Evolutionary conservation across 352 stramenopile genomes (phyloP).

Genomic region (Blastocystis sp.): DNA sequence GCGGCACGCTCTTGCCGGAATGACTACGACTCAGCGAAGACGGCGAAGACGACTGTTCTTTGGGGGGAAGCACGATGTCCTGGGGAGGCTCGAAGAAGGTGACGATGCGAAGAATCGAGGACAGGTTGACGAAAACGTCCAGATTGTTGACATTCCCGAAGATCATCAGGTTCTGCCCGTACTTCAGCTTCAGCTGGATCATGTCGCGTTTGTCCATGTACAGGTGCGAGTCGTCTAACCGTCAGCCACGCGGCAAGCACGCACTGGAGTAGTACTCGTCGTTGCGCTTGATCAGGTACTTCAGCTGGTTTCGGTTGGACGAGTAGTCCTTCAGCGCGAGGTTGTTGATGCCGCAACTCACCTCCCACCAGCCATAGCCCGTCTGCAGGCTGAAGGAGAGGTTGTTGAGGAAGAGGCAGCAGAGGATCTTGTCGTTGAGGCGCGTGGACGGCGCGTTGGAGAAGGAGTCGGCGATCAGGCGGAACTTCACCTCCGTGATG

Average conservation of each 20-base stretch:
- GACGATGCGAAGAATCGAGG: constrained; percentile 53
- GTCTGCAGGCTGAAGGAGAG: constrained; percentile 22
- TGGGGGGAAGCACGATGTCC: background rate
- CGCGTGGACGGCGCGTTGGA: background rate
- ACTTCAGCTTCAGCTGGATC: constrained; percentile 53
- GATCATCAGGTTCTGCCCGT: constrained; percentile 48
- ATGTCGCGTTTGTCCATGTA: constrained; percentile 56
- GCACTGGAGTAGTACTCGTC: constrained; percentile 34
- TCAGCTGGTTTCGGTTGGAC: constrained; percentile 12
- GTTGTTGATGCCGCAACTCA: constrained; percentile 20
- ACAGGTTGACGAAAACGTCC: constrained; percentile 29
- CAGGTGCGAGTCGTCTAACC: constrained; percentile 14
- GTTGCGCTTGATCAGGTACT: constrained; percentile 41
- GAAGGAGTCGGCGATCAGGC: constrained; percentile 19
- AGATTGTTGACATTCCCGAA: constrained; percentile 57
- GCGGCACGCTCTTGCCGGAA: constrained; percentile 6
- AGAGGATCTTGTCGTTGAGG: constrained; percentile 11
- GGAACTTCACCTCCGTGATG: constrained; percentile 50
- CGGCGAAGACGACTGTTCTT: background rate
- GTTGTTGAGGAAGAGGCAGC: constrained; percentile 55
- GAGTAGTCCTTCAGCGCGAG: constrained; percentile 63
- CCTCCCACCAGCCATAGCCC: constrained; percentile 58
- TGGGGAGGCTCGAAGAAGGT: constrained; percentile 45
- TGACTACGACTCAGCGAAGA: background rate
- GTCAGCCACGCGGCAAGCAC: background rate